A percentile compares a stretch with the other conserved stretches of the same genome.
phyloP scores from a whole-genome alignment of 1,284 basidiomycete species.

The Cutaneotrichosporon spelunceum region DNA sequence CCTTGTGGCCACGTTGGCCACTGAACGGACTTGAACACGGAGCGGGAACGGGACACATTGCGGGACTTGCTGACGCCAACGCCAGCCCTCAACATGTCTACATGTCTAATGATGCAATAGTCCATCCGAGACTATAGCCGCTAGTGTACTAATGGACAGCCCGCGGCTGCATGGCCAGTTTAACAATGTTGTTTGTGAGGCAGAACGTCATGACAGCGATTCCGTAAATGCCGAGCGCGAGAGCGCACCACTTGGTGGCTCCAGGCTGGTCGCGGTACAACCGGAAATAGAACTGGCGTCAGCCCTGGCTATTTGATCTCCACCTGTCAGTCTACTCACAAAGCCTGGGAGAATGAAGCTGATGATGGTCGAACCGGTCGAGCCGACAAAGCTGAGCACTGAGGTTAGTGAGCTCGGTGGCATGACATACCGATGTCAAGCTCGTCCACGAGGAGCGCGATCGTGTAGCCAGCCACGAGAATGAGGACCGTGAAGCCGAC shows the following conservation, averaged over 20 bases:
- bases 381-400: conserved; percentile 95
- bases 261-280: conserved; percentile 68
- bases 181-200: conserved; percentile 71
- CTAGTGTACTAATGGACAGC: background rate
- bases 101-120: background rate
- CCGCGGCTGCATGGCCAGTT: conserved; percentile 45
- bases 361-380: conserved; percentile 92
- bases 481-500: conserved; percentile 69
- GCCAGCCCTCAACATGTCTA: background rate
- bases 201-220: conserved; percentile 80
- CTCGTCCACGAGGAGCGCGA: conserved; percentile 80
- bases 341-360: conserved; percentile 90
- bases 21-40: background rate
- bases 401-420: conserved; percentile 9
- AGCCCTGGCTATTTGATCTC: conserved; percentile 53
- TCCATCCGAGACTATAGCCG: background rate
- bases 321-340: conserved; percentile 15
- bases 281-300: conserved; percentile 54
- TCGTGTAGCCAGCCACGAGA: conserved; percentile 60
- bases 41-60: too few species aligned
- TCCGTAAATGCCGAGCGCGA: conserved; percentile 72
- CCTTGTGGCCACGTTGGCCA: background rate
- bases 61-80: background rate
- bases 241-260: conserved; percentile 61
- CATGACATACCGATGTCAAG: conserved; percentile 68